Base-by-base conservation (phyloP, 202 grass and related monocot species). In the Saccharum hybrid region DNA sequence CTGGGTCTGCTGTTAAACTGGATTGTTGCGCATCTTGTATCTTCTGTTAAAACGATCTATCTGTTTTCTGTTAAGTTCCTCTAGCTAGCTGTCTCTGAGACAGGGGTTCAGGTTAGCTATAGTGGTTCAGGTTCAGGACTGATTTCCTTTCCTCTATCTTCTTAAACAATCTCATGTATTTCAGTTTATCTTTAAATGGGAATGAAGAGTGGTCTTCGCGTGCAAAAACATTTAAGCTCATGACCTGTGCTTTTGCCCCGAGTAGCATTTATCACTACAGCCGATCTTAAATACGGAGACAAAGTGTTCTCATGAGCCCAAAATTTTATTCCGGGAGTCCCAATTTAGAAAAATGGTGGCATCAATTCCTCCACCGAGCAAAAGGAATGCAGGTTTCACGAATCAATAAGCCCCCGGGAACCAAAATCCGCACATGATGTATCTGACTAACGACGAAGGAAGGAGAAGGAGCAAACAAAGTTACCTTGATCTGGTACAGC, bases 401-500 rank as follows among this genome's bases (percentile, higher is more conserved):
- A 23, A 68, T 14, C 6, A 67, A 66, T 46, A 31, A 78, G 6
- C 75, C 13, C 21, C 22, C 7, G 37, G 12, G 39, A 21, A 68
- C 31, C 0, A 3, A 85, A 72, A 56, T 14, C n/a, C 3, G 39
- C 46, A 76, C 43, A 15, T 65, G 19, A 63, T 72, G 36, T 36
- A 63, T 33, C 51, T 51, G 26, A 12, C 33, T 28, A 42, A 21
- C 26, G 10, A 67, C 3, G 77, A 46, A 42, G 21, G 18, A 38
- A 52, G 41, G 37, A 52, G 36, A 72, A 54, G 10, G 4, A 26
- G 30, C 8, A 51, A 63, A 46, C 0, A 19, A 40, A 43, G 9
- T 72, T 64, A 93, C 95, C 92, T 98, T 98, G 84, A 98, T 81
- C 87, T 98, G 95, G 84, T 94, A 98, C 18, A 98, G 87, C 77